Evolutionary conservation across 352 stramenopile genomes (phyloP), one percentile per base, ranked within the genome.

Genomic region (Phytophthora citricola): DNA sequence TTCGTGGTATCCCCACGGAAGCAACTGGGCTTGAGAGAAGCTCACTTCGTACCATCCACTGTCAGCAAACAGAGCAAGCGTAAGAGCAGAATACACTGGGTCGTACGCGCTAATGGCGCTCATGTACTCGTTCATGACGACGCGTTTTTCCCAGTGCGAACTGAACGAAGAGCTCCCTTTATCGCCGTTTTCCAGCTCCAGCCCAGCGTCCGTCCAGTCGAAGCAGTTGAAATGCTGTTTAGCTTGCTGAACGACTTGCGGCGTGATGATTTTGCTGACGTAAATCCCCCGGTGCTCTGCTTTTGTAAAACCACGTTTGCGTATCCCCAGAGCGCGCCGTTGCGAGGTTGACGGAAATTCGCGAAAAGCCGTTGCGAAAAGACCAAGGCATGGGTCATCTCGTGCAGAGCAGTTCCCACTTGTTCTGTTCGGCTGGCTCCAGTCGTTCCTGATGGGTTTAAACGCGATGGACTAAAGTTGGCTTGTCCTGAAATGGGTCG

Each of bases 111-210:
- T 90, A 22, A 83, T 92, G 11, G 85, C 84, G 31, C 80, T 93
- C 87, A 94, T 94, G 58, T 91, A 93, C 65, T 94, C 87, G 38
- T 94, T 92, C 76, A 89, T 87, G 3, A 91, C 66, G 14, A 92
- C 46, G 17, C 87, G 85, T 34, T 95, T 93, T n/a, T 95, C 87
- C 85, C 85, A 93, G 61, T 95, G 87, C 3, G 81, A 91, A 9
- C 79, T 90, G 46, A 85, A 90, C 14, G 76, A 78, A 0, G 77
- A 63, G 46, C 79, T 87, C 5, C 87, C 85, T 1, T 76, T 74
- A 20, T 83, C 79, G 1, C 85, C 84, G 36, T 95, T 92, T 54
- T 95, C 87, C 22, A 95, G 63, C 55, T 93, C 87, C 1, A 88
- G 49, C 0, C 86, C 86, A 5, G 85, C 83, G 48, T 79, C 70